Evolutionary conservation across 805 yeast genomes (phyloP), one percentile per base, ranked within the genome.

Genomic region (Teunomyces pallodes): DNA sequence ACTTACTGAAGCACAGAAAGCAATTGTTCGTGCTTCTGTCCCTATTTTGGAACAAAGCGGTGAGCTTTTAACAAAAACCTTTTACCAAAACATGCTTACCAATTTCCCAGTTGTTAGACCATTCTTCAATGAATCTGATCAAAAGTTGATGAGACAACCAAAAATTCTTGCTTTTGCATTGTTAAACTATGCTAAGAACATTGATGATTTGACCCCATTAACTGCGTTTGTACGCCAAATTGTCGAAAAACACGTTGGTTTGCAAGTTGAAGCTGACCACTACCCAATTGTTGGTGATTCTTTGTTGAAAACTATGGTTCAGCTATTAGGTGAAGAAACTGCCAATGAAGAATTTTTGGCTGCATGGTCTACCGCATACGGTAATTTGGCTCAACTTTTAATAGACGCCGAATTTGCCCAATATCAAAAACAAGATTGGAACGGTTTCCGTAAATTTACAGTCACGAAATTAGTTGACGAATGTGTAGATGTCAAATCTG

Each of bases 311-410:
- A 80, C 89, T 10, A 73, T 86, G 63, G 60, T 64, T 36, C 75
- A 76, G 46, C 72, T 81, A 36, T 66, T 85, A 31, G 88, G 87
- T 4, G 75, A 67, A 38, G 69, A 65, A 20, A 75, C 71, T n/a
- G 87, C 87, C n/a, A 80, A 81, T 14, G 74, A 70, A 3, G 81
- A 74, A 36, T 79, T 86, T 46, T 54, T 83, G 40, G 74, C 68
- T 24, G 88, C 89, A 9, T 86, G 90, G 88, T 69, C 73, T 20
- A 75, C 69, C 36, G 90, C 91, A 4, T 85, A 86, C 61, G 77
- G 76, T 32, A 79, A 76, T 48, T 70, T 85, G 51, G 90, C 90
- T 5, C 75, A 81, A 47, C 62, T 81, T 8, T 70, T 85, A 53
- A 85, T 86, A 53, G 62, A 70, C 35, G 75, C 79, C 16, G 91